Conservation (phyloP, 2,329 filamentous ascomycete species). For the Metarhizium robertsii region DNA sequence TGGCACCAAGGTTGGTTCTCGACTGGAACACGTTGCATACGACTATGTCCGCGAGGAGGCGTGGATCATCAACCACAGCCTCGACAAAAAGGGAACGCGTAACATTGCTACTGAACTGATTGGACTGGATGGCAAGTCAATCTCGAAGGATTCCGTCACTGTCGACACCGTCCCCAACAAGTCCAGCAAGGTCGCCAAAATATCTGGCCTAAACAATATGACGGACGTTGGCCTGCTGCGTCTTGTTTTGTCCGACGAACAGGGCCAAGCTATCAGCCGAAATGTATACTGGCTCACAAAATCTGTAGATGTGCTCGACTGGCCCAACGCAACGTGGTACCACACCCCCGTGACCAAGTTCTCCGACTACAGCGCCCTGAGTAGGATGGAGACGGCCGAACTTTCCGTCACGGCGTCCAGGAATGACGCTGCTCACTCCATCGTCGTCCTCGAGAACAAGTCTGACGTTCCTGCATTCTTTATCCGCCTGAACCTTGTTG, state of each 20-base stretch:
- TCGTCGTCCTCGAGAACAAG: slow-evolving; percentile 40
- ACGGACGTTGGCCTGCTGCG: slow-evolving; percentile 40
- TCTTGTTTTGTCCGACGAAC: slow-evolving; percentile 31
- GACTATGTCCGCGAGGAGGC: slow-evolving; percentile 38
- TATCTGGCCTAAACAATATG: slow-evolving; percentile 18
- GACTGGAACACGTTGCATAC: slow-evolving; percentile 45
- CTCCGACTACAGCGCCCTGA: slow-evolving; percentile 37
- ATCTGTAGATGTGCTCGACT: slow-evolving; percentile 39
- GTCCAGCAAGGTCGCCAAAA: slow-evolving; percentile 20
- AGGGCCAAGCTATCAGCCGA: slow-evolving; percentile 32
- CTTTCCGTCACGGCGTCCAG: slow-evolving; percentile 20
- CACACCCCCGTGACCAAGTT: slow-evolving; percentile 46
- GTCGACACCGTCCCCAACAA: slow-evolving; percentile 33
- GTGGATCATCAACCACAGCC: slow-evolving; percentile 45
- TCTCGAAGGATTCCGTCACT: slow-evolving; percentile 24
- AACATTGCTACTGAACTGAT: slow-evolving; percentile 40
- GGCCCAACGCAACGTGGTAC: slow-evolving; percentile 49
- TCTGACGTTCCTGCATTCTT: slow-evolving; percentile 48
- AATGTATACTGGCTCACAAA: slow-evolving; percentile 52
- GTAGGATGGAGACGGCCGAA: slow-evolving; percentile 25
- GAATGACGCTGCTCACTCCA: slow-evolving; percentile 11
- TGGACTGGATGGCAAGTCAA: slow-evolving; percentile 31
- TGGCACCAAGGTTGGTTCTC: slow-evolving; percentile 42
- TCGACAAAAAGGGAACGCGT: slow-evolving; percentile 28
- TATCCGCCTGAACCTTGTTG: slow-evolving; percentile 39